Evolutionary conservation across 2,329 filamentous ascomycete species (phyloP).

Genomic region (Hysterium pulicare): DNA sequence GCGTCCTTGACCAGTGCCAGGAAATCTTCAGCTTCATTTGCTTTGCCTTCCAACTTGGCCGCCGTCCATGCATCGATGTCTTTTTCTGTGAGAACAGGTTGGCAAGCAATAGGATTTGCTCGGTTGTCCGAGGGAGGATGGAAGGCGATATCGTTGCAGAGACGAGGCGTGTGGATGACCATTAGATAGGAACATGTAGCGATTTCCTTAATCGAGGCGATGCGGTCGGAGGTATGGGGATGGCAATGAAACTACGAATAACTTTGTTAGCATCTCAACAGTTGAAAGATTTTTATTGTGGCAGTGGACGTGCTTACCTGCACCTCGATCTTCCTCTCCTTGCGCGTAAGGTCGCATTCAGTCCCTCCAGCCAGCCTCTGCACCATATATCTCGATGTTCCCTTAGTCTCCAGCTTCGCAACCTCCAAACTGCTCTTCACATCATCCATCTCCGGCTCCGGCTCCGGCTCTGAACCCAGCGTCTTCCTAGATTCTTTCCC

Average conservation of each 20-base stretch:
- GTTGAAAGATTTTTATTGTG: no score
- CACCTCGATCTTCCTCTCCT: slow-evolving; percentile 78
- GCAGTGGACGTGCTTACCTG: slow-evolving; percentile 45
- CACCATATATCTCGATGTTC: slow-evolving; percentile 80
- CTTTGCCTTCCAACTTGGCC: slow-evolving; percentile 30
- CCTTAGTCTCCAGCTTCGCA: slow-evolving; percentile 74
- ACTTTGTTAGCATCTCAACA: slow-evolving; percentile 7
- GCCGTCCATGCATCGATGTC: slow-evolving; percentile 47
- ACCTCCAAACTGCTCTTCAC: slow-evolving; percentile 19
- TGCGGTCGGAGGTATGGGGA: slow-evolving; percentile 70
- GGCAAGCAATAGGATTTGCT: slow-evolving; percentile 74
- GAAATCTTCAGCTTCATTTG: slow-evolving; percentile 23
- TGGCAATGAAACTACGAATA: slow-evolving; percentile 65
- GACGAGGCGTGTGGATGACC: slow-evolving; percentile 83
- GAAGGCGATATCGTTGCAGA: slow-evolving; percentile 86
- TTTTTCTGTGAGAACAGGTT: slow-evolving; percentile 62
- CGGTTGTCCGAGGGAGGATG: slow-evolving; percentile 73
- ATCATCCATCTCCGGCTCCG: slow-evolving; percentile 6
- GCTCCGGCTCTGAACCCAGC: slow-evolving; percentile 66
- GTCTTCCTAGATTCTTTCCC: slow-evolving; percentile 54
- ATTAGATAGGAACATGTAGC: slow-evolving; percentile 90
- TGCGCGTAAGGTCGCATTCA: slow-evolving; percentile 79
- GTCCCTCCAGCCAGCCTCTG: slow-evolving; percentile 79
- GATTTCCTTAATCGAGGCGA: slow-evolving; percentile 90
- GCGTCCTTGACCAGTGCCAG: slow-evolving; percentile 19